Conservation (phyloP, 2,329 filamentous ascomycete genomes). For the Apiospora aurea region DNA sequence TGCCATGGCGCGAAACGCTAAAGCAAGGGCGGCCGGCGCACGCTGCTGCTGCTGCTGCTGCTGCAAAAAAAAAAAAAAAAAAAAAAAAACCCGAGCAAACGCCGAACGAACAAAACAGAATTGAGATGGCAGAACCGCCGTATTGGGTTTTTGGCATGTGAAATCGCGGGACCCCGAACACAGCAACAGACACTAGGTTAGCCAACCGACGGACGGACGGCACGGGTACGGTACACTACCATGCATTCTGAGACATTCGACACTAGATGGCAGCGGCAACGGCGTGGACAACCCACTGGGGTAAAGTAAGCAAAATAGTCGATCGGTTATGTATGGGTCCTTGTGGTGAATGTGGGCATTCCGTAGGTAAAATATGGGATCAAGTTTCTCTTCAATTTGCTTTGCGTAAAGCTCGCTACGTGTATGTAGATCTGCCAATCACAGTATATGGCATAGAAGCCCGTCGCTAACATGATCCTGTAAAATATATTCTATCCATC, state of each 20-base stretch:
- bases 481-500: constrained; percentile 9
- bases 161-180: constrained; percentile 22
- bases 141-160: constrained; percentile 23
- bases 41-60: too few species aligned
- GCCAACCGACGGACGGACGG: neutral
- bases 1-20: constrained; percentile 13
- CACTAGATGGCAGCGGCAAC: constrained; percentile 15
- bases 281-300: neutral
- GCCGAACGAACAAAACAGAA: neutral
- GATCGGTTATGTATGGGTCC: neutral
- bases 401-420: neutral
- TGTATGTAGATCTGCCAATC: neutral
- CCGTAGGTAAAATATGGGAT: neutral
- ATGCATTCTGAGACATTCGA: neutral
- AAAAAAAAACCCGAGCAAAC: neutral
- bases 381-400: constrained; percentile 11
- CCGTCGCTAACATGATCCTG: neutral
- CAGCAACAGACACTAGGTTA: too few species aligned
- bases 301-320: neutral
- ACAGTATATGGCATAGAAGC: neutral
- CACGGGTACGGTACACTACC: neutral
- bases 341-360: neutral
- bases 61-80: too few species aligned
- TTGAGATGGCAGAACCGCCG: constrained; percentile 17
- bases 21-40: constrained; percentile 7